A percentile compares a stretch with the other conserved stretches of the same genome.
phyloP scores from a whole-genome alignment of 495 filamentous ascomycete genomes.

The Jackrogersella multiformis region DNA sequence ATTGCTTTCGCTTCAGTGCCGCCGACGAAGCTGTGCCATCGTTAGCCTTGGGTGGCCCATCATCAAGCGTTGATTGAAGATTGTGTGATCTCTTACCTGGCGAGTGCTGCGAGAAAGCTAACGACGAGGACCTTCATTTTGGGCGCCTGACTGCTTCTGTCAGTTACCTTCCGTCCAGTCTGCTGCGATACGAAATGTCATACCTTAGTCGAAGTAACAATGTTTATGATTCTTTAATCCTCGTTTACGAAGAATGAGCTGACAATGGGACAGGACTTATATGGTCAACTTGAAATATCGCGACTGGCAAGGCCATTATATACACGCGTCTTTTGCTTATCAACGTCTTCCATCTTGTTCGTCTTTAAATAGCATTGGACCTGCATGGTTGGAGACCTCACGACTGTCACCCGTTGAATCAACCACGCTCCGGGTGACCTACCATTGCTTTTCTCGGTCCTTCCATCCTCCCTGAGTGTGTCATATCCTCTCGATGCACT shows the following conservation, averaged over 20 bases:
- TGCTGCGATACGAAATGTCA: background rate
- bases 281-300: slow-evolving; percentile 17
- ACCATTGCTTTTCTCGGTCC: slow-evolving; percentile 16
- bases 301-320: slow-evolving; percentile 25
- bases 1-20: too few species aligned
- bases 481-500: slow-evolving; percentile 17
- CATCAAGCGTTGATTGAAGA: background rate
- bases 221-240: background rate
- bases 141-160: slow-evolving; percentile 6
- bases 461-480: slow-evolving; percentile 28
- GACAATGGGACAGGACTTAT: slow-evolving; percentile 11
- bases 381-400: slow-evolving; percentile 33
- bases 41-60: slow-evolving; percentile 6
- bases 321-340: slow-evolving; percentile 10
- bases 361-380: slow-evolving; percentile 28
- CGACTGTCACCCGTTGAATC: slow-evolving; percentile 37
- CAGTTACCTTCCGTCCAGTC: slow-evolving; percentile 3
- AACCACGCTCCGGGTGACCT: slow-evolving; percentile 21
- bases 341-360: slow-evolving; percentile 10
- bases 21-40: slow-evolving; percentile 6
- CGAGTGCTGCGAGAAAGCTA: slow-evolving; percentile 27
- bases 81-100: slow-evolving; percentile 24
- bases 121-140: slow-evolving; percentile 38
- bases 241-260: slow-evolving; percentile 9
- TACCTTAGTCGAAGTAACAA: slow-evolving; percentile 12